Evolutionary conservation across 257 asterid genomes (phyloP).

Genomic region (Hygrophila difformis): DNA sequence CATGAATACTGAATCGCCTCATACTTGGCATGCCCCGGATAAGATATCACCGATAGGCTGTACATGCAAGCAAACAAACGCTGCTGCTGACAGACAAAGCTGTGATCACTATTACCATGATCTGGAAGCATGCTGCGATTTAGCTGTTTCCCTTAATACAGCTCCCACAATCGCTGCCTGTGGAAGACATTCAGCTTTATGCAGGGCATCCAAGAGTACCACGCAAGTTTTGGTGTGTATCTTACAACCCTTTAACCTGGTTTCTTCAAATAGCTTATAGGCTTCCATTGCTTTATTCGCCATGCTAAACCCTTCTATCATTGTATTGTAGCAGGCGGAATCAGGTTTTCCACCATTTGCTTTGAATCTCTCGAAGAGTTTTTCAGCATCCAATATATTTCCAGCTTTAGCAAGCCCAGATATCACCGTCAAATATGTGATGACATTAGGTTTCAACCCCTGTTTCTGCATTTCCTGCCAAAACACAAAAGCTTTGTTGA

Average conservation of each 20-base stretch:
- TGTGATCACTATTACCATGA: constrained; percentile 29
- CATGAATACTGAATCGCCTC: not conserved
- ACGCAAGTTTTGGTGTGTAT: constrained; percentile 80
- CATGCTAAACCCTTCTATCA: constrained; percentile 82
- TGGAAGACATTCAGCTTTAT: constrained; percentile 87
- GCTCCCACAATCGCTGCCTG: constrained; percentile 96
- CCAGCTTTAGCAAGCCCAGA: constrained; percentile 97
- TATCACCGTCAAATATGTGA: constrained; percentile 78
- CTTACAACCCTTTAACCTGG: constrained; percentile 70
- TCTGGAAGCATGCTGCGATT: constrained; percentile 81
- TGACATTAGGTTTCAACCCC: constrained; percentile 66
- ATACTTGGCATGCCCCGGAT: too few relatives aligned
- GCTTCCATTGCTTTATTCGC: constrained; percentile 79
- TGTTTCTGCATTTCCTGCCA: constrained; percentile 97
- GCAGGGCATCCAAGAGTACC: constrained; percentile 78
- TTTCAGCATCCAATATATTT: constrained; percentile 65
- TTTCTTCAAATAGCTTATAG: constrained; percentile 71
- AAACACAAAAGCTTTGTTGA: constrained; percentile 92
- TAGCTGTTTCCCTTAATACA: constrained; percentile 76
- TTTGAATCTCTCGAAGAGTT: constrained; percentile 61
- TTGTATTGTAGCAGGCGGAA: constrained; percentile 84
- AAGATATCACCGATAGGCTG: too few relatives aligned
- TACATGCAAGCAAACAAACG: too few relatives aligned
- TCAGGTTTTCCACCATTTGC: constrained; percentile 81
- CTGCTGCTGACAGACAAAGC: too few relatives aligned